A percentile compares a stretch with the other conserved stretches of the same genome.
phyloP scores from a whole-genome alignment of 2,329 filamentous ascomycete species.

The Monosporascus sp. region DNA sequence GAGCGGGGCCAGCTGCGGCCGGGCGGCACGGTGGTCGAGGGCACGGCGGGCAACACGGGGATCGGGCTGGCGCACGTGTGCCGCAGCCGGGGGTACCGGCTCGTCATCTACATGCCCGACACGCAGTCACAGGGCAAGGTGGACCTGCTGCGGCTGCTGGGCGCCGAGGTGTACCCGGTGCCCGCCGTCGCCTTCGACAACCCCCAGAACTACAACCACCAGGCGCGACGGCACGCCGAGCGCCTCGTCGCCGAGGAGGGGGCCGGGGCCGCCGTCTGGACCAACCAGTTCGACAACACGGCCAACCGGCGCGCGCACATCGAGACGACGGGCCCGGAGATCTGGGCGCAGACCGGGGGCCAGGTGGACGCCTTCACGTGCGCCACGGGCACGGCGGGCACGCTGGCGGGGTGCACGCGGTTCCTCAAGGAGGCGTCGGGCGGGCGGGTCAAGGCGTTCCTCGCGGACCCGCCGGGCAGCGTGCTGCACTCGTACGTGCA shows the following conservation, averaged over 20 bases:
- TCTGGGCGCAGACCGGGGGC: conserved; percentile 87
- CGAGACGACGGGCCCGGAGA: conserved; percentile 95
- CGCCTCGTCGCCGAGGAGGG: conserved; percentile 57
- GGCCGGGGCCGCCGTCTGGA: conserved; percentile 70
- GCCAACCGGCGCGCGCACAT: conserved; percentile 93
- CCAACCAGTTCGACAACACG: conserved; percentile 96
- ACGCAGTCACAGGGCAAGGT: conserved; percentile 98
- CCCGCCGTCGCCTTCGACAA: conserved; percentile 95
- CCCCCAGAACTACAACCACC: conserved; percentile 96
- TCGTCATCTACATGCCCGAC: conserved; percentile 99
- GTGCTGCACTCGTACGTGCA: conserved; percentile 90
- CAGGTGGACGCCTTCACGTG: conserved; percentile 92
- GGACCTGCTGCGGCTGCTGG: conserved; percentile 82
- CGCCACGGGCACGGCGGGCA: conserved; percentile 88
- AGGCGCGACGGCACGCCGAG: conserved; percentile 87
- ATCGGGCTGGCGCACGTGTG: conserved; percentile 98
- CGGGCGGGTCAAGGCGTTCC: conserved; percentile 76
- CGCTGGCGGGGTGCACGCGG: conserved; percentile 79
- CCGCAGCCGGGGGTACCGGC: conserved; percentile 82
- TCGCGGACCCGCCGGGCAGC: conserved; percentile 90
- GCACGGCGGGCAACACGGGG: conserved; percentile 95
- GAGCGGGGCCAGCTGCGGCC: conserved; percentile 75
- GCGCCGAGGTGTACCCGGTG: conserved; percentile 92
- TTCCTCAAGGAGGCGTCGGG: conserved; percentile 80
- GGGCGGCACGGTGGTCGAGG: conserved; percentile 93